phyloP scores from a whole-genome alignment of 257 asterid genomes.

The Mitragyna speciosa region DNA sequence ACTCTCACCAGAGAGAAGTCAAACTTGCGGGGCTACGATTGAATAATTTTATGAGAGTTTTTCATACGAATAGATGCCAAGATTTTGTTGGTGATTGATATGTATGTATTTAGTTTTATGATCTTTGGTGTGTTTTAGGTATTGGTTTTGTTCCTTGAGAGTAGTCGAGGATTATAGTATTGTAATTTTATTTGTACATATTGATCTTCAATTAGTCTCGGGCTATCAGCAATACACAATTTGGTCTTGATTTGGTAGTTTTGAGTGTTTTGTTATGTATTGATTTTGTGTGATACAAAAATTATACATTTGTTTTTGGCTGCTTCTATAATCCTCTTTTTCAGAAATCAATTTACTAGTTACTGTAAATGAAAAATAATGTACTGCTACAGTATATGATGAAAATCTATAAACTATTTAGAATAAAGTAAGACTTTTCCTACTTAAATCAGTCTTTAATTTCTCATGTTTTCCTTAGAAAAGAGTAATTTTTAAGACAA shows the following conservation, averaged over 20 bases:
- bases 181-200: not conserved
- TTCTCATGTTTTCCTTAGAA: no score
- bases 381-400: not conserved
- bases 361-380: not conserved
- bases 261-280: not conserved
- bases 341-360: not conserved
- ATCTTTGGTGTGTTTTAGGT: not conserved
- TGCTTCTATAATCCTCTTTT: not conserved
- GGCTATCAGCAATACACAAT: not conserved
- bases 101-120: not conserved
- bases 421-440: no score
- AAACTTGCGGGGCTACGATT: not conserved
- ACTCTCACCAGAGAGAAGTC: constrained; percentile 13
- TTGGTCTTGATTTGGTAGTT: not conserved
- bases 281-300: not conserved
- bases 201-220: not conserved
- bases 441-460: no score
- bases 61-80: not conserved
- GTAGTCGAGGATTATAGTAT: not conserved
- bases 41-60: not conserved
- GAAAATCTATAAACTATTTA: not conserved
- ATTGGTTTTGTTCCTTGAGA: not conserved
- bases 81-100: not conserved
- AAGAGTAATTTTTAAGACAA: no score
- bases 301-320: not conserved